These are phyloP conservation scores for Pichia sp. DNA, from an alignment of 1,139 yeast species.

Conservation along the genomic window DNA sequence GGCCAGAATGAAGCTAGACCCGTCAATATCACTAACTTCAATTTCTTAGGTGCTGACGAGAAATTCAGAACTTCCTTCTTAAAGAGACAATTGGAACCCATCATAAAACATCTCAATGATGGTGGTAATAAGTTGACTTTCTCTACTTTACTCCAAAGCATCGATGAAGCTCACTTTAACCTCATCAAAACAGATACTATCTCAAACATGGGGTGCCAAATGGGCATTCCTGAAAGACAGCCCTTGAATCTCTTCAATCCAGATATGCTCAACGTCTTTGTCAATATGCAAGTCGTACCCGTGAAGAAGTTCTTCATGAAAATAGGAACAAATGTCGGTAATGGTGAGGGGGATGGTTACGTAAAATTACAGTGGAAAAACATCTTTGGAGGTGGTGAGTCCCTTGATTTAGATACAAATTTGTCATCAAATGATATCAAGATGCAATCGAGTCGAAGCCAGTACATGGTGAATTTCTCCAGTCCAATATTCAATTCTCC, in stretches of 20 bases:
- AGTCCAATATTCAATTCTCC: conserved; percentile 55
- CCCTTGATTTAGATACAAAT: conserved; percentile 64
- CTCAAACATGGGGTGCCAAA: conserved; percentile 23
- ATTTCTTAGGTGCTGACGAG: conserved; percentile 44
- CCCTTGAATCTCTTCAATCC: conserved; percentile 11
- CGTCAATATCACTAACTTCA: conserved; percentile 39
- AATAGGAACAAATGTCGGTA: conserved; percentile 92
- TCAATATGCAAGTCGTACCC: conserved; percentile 54
- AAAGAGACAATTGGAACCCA: conserved; percentile 46
- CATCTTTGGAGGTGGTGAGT: conserved; percentile 86
- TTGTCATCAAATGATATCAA: conserved; percentile 34
- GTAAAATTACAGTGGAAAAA: conserved; percentile 70
- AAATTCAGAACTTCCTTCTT: conserved; percentile 47
- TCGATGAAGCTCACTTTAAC: conserved; percentile 39
- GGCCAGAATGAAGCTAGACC: conserved; percentile 38
- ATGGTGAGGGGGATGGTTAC: conserved; percentile 93
- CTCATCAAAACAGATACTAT: conserved; percentile 32
- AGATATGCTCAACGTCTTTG: conserved; percentile 39
- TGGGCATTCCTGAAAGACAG: conserved; percentile 21
- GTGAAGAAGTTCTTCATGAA: conserved; percentile 64
- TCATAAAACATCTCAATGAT: conserved; percentile 28
- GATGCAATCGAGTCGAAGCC: conserved; percentile 75
- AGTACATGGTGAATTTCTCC: conserved; percentile 56
- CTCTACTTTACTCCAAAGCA: conserved; percentile 30
- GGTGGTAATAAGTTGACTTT: conserved; percentile 24